phyloP scores from a whole-genome alignment of 192 early-diverging fungal genomes.

The Dispira parvispora region DNA sequence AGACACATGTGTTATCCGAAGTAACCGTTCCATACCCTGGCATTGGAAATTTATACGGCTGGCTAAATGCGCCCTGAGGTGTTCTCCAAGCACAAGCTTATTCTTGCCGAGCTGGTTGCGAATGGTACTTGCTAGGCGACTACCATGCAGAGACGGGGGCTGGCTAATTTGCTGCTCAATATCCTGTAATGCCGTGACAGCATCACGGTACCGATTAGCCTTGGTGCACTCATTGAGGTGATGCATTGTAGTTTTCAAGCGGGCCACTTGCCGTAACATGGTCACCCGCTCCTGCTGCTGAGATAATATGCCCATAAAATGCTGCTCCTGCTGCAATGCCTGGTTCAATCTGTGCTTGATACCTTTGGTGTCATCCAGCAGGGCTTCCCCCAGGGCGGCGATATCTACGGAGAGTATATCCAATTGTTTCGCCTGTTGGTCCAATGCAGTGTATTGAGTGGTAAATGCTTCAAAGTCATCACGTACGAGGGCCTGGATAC shows the following conservation, averaged over 20 bases:
- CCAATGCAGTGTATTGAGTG: too few relatives aligned
- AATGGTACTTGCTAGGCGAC: not conserved
- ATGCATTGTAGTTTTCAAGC: not conserved
- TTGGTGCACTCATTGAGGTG: not conserved
- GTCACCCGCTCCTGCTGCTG: not conserved
- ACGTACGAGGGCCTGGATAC: not conserved
- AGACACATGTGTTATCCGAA: too few relatives aligned
- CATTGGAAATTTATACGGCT: too few relatives aligned
- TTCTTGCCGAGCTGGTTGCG: not conserved
- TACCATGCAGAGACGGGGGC: not conserved
- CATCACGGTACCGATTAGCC: not conserved
- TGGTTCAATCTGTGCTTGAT: not conserved
- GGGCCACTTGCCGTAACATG: not conserved
- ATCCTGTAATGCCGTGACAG: not conserved
- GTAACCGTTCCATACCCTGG: too few relatives aligned
- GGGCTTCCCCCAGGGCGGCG: not conserved
- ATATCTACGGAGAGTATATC: slow-evolving; percentile 3
- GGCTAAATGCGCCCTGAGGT: too few relatives aligned
- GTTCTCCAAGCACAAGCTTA: too few relatives aligned
- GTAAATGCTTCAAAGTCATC: slow-evolving; percentile 1
- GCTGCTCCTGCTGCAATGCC: not conserved
- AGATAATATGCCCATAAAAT: not conserved
- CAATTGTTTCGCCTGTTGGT: not conserved
- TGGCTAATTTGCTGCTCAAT: not conserved
- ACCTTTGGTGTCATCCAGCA: slow-evolving; percentile 2